Evolutionary conservation across 257 asterid genomes (phyloP), one percentile per base, ranked within the genome.

Genomic region (Forsythia suspensa): DNA sequence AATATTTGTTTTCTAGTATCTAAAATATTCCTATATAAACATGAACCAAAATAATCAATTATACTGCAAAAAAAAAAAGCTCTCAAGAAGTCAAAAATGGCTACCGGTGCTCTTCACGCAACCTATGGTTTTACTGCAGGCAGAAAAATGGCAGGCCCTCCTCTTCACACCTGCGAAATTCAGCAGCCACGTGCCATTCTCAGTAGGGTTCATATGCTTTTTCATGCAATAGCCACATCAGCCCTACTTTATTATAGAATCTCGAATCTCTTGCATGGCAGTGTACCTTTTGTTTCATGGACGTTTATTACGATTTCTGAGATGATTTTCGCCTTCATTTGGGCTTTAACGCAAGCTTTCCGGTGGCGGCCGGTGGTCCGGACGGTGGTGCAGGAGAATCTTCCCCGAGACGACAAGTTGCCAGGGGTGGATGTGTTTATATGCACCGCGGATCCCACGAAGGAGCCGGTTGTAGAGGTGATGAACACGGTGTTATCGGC

Each of bases 401-500:
- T 93, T 15, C 94, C 97, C 0, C 40, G 67, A 13, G 91, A 91
- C 13, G 76, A 61, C 0, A 71, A 76, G 43, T 81, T 93, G 2
- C 97, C 97, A 0, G 84, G 79, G 3, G 81, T 93, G 42, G 98
- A 93, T 76, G 98, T 90, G 48, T 89, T 91, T 16, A 41, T 93
- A 11, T 91, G 94, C 82, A 91, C 96, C 20, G 94, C 93, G 6
- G 95, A 92, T 75, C 93, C 97, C 8, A 80, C 74, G 68, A 93
- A 91, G 80, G 97, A 92, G 80, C 95, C 96, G 16, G 95, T 91
- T 84, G 83, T 90, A 57, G 95, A 88, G 82, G 97, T 92, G 80
- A 92, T 92, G 94, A 92, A 92, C 83, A 92, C 97, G 73, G 94
- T 92, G 21, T 5, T 92, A 70, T 91, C 97, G 12, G 94, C 97